phyloP scores from a whole-genome alignment of 495 filamentous ascomycete species.

The Collariella sp. region DNA sequence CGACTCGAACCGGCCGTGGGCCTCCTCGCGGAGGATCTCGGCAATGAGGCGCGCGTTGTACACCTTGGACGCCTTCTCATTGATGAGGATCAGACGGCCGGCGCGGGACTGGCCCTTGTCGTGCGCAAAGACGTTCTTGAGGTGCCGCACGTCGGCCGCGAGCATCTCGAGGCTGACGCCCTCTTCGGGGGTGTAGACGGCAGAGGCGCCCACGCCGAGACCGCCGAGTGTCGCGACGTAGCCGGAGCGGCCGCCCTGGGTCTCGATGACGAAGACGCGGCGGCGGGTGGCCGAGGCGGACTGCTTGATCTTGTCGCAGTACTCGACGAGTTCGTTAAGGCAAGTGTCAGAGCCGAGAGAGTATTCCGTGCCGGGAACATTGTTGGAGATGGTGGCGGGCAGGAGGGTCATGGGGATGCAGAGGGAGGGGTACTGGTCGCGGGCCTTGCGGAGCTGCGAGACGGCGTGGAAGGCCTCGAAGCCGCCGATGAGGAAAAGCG shows the following conservation, averaged over 20 bases:
- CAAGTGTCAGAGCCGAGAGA: slow-evolving; percentile 95
- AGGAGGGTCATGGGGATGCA: slow-evolving; percentile 88
- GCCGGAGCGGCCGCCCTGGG: slow-evolving; percentile 88
- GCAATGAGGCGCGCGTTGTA: slow-evolving; percentile 91
- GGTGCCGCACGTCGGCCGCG: slow-evolving; percentile 77
- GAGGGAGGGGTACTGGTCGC: slow-evolving; percentile 69
- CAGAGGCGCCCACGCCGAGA: slow-evolving; percentile 80
- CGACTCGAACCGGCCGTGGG: slow-evolving; percentile 86
- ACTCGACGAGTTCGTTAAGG: slow-evolving; percentile 88
- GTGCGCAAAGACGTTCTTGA: slow-evolving; percentile 73
- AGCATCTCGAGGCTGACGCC: slow-evolving; percentile 93
- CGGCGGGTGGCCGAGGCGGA: slow-evolving; percentile 87
- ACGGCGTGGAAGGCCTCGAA: slow-evolving; percentile 96
- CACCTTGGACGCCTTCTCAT: slow-evolving; percentile 81
- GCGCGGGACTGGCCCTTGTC: slow-evolving; percentile 87
- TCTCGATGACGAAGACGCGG: slow-evolving; percentile 95
- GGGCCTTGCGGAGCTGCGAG: slow-evolving; percentile 72
- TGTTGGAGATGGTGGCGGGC: slow-evolving; percentile 97
- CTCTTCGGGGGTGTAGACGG: slow-evolving; percentile 96
- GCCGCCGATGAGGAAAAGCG: slow-evolving; percentile 84
- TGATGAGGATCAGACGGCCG: slow-evolving; percentile 88
- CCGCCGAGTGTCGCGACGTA: slow-evolving; percentile 91
- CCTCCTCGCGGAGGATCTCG: slow-evolving; percentile 90
- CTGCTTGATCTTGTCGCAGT: slow-evolving; percentile 96
- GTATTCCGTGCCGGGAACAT: slow-evolving; percentile 96